Conservation (phyloP, 208 protist genomes). For the Trypanosoma platydactyli region DNA sequence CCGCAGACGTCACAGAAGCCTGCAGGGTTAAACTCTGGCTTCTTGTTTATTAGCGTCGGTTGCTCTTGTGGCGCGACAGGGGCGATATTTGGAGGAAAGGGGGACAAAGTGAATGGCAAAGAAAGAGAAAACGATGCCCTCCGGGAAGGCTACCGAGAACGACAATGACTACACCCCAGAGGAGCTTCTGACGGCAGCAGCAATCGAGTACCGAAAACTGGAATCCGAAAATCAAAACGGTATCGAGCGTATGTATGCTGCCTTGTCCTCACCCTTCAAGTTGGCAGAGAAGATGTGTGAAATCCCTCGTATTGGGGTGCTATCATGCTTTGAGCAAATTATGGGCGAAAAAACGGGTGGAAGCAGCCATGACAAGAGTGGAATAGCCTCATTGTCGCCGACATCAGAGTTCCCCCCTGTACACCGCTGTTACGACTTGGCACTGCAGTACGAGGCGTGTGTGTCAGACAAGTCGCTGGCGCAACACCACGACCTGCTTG, state of each 20-base stretch:
- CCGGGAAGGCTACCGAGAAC: neutral
- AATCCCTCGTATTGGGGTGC: conserved; percentile 33
- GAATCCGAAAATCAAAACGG: conserved; percentile 53
- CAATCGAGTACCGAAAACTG: conserved; percentile 64
- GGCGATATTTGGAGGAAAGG: too few relatives aligned
- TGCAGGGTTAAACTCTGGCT: too few relatives aligned
- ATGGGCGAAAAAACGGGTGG: conserved; percentile 24
- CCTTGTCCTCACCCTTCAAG: conserved; percentile 74
- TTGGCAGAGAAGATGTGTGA: conserved; percentile 71
- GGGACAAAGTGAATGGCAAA: neutral
- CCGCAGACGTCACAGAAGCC: too few relatives aligned
- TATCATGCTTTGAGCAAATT: conserved; percentile 65
- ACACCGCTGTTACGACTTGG: conserved; percentile 56
- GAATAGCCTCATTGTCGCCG: neutral
- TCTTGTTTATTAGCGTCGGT: too few relatives aligned
- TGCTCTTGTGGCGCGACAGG: too few relatives aligned
- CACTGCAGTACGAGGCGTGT: conserved; percentile 54
- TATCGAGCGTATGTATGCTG: conserved; percentile 56
- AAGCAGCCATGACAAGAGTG: neutral
- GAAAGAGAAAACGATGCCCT: conserved; percentile 3
- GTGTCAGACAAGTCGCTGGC: conserved; percentile 51
- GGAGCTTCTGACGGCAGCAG: conserved; percentile 65
- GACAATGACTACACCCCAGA: conserved; percentile 46
- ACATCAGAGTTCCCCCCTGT: conserved; percentile 25
- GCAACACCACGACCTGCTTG: conserved; percentile 46